Base-by-base conservation (phyloP, 139 green algal species). In the Chlamydomonas sp. region DNA sequence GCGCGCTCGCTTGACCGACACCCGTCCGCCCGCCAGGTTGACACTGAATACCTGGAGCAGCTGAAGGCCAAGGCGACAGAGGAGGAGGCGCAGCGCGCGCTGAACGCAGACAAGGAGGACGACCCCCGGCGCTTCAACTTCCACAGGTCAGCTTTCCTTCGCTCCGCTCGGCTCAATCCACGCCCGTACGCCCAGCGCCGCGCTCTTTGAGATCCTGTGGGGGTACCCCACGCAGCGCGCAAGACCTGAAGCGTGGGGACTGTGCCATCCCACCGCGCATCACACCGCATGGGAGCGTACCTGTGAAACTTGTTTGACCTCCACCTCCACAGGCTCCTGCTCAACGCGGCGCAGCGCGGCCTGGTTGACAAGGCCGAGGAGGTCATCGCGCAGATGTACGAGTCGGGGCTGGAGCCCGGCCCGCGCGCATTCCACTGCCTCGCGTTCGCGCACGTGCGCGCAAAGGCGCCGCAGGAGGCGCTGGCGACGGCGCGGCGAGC, bases 371-470 rank as follows among this genome's bases (percentile, higher is more conserved):
- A 65, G 61, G 70, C 70, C 24, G 60, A 76, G 61, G 61, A 60
- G 33, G 34, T 47, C 26, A 43, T 74, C 3, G 58, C 35, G 2
- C 69, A 74, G 66, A 76, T 81, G 71, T 3, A 30, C 0, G 61
- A 71, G 5, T 48, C 76, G 28, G 76, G 67, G 6, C 67, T 81
- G 66, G 31, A 63, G n/a, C 76, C 76, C 1, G 76, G 76, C 24
- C 50, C 76, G 3, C 67, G 76, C 3, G 76, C 76, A 5, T 69
- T 72, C 38, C 71, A 82, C 48, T 62, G 73, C 26, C 71, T 76
- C 54, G 67, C 60, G 2, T 78, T 76, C 57, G 34, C 62, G 3
- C 71, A 78, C 48, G 70, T 82, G 5, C 43, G 48, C 31, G 47
- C 58, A 0, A 76, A 76, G 35, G 39, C 62, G 71, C 47, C 54